A percentile compares a stretch with the other conserved stretches of the same genome.
Conservation (phyloP, 306 rosid species). For the Cyclanthera cordifolia region DNA sequence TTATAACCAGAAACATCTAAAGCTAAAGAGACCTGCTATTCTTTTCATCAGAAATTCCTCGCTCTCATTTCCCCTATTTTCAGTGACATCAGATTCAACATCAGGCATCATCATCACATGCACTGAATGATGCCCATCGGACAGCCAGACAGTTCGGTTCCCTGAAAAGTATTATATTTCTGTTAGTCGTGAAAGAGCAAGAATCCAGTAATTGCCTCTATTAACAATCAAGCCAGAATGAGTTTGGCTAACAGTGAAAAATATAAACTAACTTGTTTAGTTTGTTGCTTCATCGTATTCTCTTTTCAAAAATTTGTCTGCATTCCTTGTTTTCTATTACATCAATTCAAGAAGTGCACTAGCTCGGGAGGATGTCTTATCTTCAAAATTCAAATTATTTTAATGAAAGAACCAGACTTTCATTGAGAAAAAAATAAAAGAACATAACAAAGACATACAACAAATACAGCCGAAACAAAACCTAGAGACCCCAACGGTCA, state of each 20-base stretch:
- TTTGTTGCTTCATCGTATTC: not conserved
- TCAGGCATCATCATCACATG: slow-evolving; percentile 44
- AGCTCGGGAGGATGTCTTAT: not conserved
- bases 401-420: too few relatives aligned
- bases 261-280: not conserved
- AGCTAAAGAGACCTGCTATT: slow-evolving; percentile 43
- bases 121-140: slow-evolving; percentile 65
- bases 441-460: too few relatives aligned
- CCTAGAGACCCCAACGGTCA: too few relatives aligned
- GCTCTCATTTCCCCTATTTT: slow-evolving; percentile 31
- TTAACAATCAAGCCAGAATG: not conserved
- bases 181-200: not conserved
- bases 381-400: not conserved
- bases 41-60: slow-evolving; percentile 34
- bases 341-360: not conserved
- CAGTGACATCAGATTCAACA: slow-evolving; percentile 33
- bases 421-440: too few relatives aligned
- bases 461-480: too few relatives aligned
- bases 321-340: not conserved
- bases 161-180: slow-evolving; percentile 28
- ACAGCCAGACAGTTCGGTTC: slow-evolving; percentile 67
- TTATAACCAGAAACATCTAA: not conserved
- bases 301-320: not conserved
- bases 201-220: not conserved
- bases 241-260: not conserved